Evolutionary conservation across 495 filamentous ascomycete genomes (phyloP).

Genomic region (Clavariopsis aquatica): DNA sequence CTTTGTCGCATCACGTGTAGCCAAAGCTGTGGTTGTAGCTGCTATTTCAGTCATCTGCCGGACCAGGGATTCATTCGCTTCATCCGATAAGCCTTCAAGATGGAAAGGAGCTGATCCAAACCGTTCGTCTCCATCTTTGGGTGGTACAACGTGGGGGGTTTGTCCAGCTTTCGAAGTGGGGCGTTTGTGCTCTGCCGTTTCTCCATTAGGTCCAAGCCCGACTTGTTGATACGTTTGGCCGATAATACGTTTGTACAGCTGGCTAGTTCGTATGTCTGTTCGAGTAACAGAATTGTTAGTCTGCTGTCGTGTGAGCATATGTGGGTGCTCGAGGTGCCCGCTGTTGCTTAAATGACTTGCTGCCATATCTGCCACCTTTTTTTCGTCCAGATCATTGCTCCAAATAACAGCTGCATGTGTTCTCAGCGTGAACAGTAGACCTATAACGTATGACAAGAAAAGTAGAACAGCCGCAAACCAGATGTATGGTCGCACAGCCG

Average conservation of each 20-base stretch:
- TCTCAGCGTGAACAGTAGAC: slow-evolving; percentile 91
- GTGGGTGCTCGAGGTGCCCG: slow-evolving; percentile 17
- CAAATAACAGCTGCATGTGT: slow-evolving; percentile 98
- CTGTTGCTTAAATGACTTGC: slow-evolving; percentile 27
- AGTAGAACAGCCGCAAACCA: slow-evolving; percentile 81
- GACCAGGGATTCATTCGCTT: slow-evolving; percentile 76
- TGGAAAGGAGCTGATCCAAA: slow-evolving; percentile 46
- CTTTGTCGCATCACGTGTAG: slow-evolving; percentile 73
- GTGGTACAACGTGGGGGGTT: slow-evolving; percentile 45
- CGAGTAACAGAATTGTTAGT: slow-evolving; percentile 22
- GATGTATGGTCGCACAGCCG: slow-evolving; percentile 90
- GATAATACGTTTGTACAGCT: slow-evolving; percentile 89
- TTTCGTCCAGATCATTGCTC: slow-evolving; percentile 85
- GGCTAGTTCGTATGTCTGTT: slow-evolving; percentile 68
- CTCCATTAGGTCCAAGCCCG: slow-evolving; percentile 53
- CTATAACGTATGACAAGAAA: slow-evolving; percentile 91
- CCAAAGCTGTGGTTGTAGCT: slow-evolving; percentile 85
- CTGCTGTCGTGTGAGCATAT: slow-evolving; percentile 23
- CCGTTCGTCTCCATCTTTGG: slow-evolving; percentile 54
- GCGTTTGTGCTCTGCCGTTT: slow-evolving; percentile 11
- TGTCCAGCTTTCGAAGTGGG: slow-evolving; percentile 13
- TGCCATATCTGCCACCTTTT: slow-evolving; percentile 53
- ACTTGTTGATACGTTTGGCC: slow-evolving; percentile 83
- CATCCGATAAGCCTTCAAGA: slow-evolving; percentile 70
- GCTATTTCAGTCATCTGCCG: slow-evolving; percentile 88